Conservation (phyloP, 148 eudicot species). For the Pouteria glomerata region DNA sequence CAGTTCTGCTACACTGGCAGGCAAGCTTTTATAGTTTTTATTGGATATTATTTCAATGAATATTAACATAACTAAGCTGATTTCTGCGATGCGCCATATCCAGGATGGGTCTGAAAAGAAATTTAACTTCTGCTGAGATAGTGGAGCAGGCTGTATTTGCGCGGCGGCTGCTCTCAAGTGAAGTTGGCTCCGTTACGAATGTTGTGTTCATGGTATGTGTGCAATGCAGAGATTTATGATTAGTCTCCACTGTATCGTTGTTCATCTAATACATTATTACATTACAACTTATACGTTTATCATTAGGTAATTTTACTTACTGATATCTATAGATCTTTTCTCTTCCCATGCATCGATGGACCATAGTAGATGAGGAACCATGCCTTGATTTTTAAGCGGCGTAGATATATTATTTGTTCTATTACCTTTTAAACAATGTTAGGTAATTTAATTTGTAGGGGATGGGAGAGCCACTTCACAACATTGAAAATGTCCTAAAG, state of each 20-base stretch:
- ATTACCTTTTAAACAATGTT: background rate
- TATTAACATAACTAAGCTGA: background rate
- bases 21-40: slow-evolving; percentile 33
- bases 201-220: slow-evolving; percentile 82
- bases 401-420: background rate
- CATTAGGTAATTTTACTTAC: no score
- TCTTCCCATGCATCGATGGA: no score
- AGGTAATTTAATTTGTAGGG: slow-evolving; percentile 48
- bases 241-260: background rate
- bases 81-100: slow-evolving; percentile 10
- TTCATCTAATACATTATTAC: background rate
- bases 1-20: slow-evolving; percentile 99
- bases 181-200: slow-evolving; percentile 75
- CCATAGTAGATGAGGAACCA: background rate
- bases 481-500: slow-evolving; percentile 78
- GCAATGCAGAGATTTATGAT: background rate
- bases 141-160: slow-evolving; percentile 90
- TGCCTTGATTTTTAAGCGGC: background rate
- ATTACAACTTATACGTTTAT: no score
- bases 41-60: background rate
- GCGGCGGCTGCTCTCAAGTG: slow-evolving; percentile 63
- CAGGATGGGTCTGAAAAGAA: slow-evolving; percentile 88
- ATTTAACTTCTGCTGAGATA: slow-evolving; percentile 79
- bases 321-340: no score
- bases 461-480: slow-evolving; percentile 99